Evolutionary conservation across 331 rosid genomes (phyloP), one percentile per base, ranked within the genome.

Genomic region (Arachis monticola): DNA sequence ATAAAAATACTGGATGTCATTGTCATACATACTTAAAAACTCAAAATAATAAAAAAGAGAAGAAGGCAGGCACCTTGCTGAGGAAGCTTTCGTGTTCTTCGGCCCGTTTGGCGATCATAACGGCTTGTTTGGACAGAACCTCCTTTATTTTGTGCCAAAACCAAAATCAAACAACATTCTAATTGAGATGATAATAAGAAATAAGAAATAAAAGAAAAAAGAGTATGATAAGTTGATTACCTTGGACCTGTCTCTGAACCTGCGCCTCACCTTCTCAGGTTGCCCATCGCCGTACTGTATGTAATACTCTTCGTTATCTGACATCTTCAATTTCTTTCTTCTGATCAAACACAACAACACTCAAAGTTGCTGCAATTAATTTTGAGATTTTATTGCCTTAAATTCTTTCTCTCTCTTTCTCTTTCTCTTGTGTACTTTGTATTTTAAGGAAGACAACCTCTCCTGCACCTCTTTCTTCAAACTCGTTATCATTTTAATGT

Each of bases 51-150:
- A 13, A 6, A 70, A 7, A 0, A 11, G 31, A 2, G 31, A 31
- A 4, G 8, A n/a, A 66, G 13, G 53, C 5, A 44, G 17, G 17
- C 5, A 90, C 98, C 98, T 92, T 92, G 78, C 81, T 88, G 72
- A 92, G 83, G 81, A 92, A 90, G 35, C 85, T 76, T 63, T 92
- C 94, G 59, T 92, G 97, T 75, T 90, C 96, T 73, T 90, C 96
- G 0, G 97, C 97, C 78, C 87, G 94, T 76, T 92, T 87, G 22
- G 91, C 96, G 76, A 92, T 84, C 90, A 84, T 90, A 70, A 84
- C 85, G 8, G 97, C 94, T 83, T 91, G 97, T 65, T 88, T 87
- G 30, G 95, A 87, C 53, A 91, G 75, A 27, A 86, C 85, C 82
- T 91, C 96, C 83, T 90, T 87, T 50, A 85, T 77, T 35, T 53